Evolutionary conservation across 1,139 yeast genomes (phyloP), one percentile per base, ranked within the genome.

Genomic region (Sugiyamaella pinicola): DNA sequence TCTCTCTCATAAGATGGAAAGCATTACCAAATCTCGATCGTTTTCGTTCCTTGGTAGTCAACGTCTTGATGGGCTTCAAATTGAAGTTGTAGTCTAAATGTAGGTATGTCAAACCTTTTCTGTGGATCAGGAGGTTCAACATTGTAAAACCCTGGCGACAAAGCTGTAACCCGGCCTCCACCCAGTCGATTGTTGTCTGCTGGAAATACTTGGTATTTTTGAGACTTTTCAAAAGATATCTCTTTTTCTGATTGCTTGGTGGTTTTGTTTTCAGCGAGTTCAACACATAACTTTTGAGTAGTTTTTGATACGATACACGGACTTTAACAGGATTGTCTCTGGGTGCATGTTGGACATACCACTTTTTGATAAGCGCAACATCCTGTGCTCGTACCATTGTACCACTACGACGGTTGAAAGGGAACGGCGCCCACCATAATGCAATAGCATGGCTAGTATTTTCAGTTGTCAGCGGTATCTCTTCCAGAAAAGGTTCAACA

Each of bases 1-100:
- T 82, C 69, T 95, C 99, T 58, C 99, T 79, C 67, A 91, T 87
- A 51, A 95, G 71, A 70, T 95, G 99, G 72, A 95, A 95, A 0
- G 99, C 96, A 69, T 91, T 87, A 60, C 99, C 99, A 70, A 95
- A 93, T 59, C 99, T 79, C 1, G 98, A 91, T 63, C 91, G 84
- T 70, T 95, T 95, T 58, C 99, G 80, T 68, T 95, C 99, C 66
- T 95, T 95, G 0, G 99, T 95, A 0, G 98, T 91, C 57, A 95
- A 75, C 0, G 99, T 93, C 69, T 93, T 93, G 2, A 96, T 93
- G 4, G 99, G 99, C 69, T 95, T 95, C 64, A 95, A 74, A 67
- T 95, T 95, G 74, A 93, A 95, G 67, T 95, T 95, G 70, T 90
- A 93, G 68, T 95, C 99, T 58, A 95, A 74, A 73, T 95, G 99